Evolutionary conservation across 2,329 filamentous ascomycete genomes (phyloP).

Genomic region (Shiraia sp.): DNA sequence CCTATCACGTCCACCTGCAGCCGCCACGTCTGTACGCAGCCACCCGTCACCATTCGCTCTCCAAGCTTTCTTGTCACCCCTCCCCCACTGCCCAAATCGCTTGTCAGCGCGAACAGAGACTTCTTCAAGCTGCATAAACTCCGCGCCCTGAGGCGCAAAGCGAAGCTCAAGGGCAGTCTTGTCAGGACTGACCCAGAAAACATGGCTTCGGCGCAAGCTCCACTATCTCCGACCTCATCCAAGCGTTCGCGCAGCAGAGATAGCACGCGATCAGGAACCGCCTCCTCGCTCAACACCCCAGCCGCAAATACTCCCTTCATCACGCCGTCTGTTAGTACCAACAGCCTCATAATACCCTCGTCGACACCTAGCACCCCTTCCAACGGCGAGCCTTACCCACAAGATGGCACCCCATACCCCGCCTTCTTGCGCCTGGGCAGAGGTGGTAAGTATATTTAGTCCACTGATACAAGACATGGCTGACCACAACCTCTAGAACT

Average conservation of each 20-base stretch:
- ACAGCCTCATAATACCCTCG: constrained; percentile 36
- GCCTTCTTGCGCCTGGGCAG: constrained; percentile 57
- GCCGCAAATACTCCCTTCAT: constrained; percentile 26
- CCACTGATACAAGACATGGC: constrained; percentile 9
- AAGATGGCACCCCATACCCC: constrained; percentile 47
- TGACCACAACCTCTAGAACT: constrained; percentile 52
- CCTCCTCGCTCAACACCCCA: constrained; percentile 30
- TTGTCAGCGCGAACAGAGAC: constrained; percentile 12
- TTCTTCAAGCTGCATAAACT: constrained; percentile 46
- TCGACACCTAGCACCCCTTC: constrained; percentile 14
- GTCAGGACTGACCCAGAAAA: constrained; percentile 26
- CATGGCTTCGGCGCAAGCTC: constrained; percentile 32
- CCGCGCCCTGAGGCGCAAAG: constrained; percentile 46
- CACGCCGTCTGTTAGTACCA: constrained; percentile 36
- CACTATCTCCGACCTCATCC: constrained; percentile 42
- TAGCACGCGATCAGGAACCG: constrained; percentile 37
- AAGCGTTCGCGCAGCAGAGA: constrained; percentile 47
- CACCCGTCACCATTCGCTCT: constrained; percentile 24
- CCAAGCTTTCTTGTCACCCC: constrained; percentile 22
- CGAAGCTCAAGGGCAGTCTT: constrained; percentile 38
- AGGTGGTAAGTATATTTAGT: constrained; percentile 52
- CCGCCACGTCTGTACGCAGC: too few relatives aligned
- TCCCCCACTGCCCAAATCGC: constrained; percentile 13
- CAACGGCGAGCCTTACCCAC: constrained; percentile 12
- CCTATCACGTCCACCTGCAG: too few relatives aligned